These are phyloP conservation scores for Verticillium nubilum DNA, from an alignment of 2,329 filamentous ascomycete genomes.

Conservation along the genomic window DNA sequence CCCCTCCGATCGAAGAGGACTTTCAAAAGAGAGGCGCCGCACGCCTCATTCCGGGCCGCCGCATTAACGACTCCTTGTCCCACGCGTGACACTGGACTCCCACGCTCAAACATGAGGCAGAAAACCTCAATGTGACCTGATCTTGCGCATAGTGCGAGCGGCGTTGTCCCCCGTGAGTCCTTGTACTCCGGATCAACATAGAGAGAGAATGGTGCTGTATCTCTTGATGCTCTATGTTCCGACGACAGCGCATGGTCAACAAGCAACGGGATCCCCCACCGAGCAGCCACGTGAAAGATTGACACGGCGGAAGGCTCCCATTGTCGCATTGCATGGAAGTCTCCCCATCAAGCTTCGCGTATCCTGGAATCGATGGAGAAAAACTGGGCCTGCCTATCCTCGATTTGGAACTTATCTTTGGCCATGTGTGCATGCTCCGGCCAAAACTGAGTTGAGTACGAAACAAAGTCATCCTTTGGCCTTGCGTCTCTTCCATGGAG, in stretches of 20 bases:
- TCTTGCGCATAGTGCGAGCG: not conserved
- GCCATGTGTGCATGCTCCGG: not conserved
- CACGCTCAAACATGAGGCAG: no score
- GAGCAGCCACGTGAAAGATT: not conserved
- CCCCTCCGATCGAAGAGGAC: not conserved
- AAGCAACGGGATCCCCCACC: not conserved
- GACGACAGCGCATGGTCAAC: not conserved
- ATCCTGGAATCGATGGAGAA: not conserved
- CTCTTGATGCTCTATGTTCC: not conserved
- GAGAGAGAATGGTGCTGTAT: not conserved
- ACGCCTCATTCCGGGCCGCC: not conserved
- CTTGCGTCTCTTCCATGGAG: no score
- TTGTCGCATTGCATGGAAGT: not conserved
- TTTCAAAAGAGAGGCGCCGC: not conserved
- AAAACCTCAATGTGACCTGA: no score
- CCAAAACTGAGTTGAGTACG: not conserved
- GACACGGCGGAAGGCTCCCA: not conserved
- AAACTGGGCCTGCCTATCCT: not conserved
- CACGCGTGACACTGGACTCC: no score
- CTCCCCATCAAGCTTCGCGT: not conserved
- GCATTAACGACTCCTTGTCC: not conserved
- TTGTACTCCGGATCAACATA: not conserved
- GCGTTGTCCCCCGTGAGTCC: not conserved
- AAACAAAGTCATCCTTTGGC: constrained; percentile 7
- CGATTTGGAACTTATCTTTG: not conserved